phyloP scores from a whole-genome alignment of 108 stramenopile genomes.

The Skeletonema menzelii region DNA sequence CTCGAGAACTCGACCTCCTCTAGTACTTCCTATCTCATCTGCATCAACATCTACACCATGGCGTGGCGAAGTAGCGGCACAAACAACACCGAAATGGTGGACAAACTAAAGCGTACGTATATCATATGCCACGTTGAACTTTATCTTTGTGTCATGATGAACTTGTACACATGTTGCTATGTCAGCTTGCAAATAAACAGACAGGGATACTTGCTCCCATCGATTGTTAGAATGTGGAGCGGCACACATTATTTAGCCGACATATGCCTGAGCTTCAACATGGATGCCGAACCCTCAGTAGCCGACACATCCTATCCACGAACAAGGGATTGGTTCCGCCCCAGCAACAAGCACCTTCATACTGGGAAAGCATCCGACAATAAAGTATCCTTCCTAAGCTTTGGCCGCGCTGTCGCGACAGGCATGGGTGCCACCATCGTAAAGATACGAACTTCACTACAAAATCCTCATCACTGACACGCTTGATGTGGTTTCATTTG shows the following conservation, averaged over 20 bases:
- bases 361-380: background rate
- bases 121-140: background rate
- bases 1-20: background rate
- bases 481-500: background rate
- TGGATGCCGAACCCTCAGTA: background rate
- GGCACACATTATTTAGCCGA: background rate
- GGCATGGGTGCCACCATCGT: background rate
- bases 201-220: background rate
- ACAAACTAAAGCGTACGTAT: constrained; percentile 88
- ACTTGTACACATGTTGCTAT: constrained; percentile 4
- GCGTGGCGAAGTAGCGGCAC: constrained; percentile 88
- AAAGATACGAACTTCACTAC: background rate
- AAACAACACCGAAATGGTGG: constrained; percentile 86
- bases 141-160: constrained; percentile 24
- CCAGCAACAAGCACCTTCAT: background rate
- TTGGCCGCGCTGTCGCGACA: background rate
- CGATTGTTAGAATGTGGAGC: background rate
- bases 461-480: background rate
- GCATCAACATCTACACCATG: constrained; percentile 43
- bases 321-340: background rate
- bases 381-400: background rate
- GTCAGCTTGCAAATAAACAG: background rate
- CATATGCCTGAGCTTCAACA: background rate
- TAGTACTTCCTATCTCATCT: background rate
- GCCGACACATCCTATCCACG: background rate